Evolutionary conservation across 2,329 filamentous ascomycete species (phyloP).

Genomic region (Penicillium sp.): DNA sequence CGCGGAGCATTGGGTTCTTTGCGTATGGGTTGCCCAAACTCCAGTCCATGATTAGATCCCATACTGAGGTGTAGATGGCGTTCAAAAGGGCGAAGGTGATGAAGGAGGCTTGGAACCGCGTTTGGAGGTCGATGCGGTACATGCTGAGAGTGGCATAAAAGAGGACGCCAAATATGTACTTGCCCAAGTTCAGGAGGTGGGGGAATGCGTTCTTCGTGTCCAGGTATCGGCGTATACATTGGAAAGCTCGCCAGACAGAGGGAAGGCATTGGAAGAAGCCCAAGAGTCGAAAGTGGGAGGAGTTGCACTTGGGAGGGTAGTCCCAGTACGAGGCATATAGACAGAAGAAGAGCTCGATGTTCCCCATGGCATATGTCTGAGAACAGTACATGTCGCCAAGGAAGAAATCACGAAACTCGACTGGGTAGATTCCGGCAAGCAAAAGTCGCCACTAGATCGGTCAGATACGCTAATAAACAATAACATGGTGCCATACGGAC

Average conservation of each 20-base stretch:
- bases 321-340: conserved; percentile 74
- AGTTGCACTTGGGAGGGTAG: conserved; percentile 70
- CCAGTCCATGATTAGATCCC: conserved; percentile 96
- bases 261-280: conserved; percentile 80
- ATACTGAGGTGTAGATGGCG: conserved; percentile 72
- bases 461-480: conserved; percentile 10
- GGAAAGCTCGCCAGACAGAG: conserved; percentile 79
- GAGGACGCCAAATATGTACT: conserved; percentile 77
- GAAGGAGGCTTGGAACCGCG: conserved; percentile 58
- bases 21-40: conserved; percentile 73
- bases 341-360: conserved; percentile 89
- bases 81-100: conserved; percentile 75
- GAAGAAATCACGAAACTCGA: conserved; percentile 96
- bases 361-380: conserved; percentile 78
- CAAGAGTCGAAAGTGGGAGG: conserved; percentile 67
- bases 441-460: conserved; percentile 65
- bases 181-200: conserved; percentile 83
- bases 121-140: conserved; percentile 63
- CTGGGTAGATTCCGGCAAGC: conserved; percentile 76
- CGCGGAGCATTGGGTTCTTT: conserved; percentile 59
- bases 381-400: conserved; percentile 97
- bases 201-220: conserved; percentile 84
- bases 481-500: conserved; percentile 27
- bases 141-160: conserved; percentile 70
- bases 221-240: conserved; percentile 80